Evolutionary conservation across 2,329 filamentous ascomycete genomes (phyloP).

Genomic region (Aureobasidium uvarum): DNA sequence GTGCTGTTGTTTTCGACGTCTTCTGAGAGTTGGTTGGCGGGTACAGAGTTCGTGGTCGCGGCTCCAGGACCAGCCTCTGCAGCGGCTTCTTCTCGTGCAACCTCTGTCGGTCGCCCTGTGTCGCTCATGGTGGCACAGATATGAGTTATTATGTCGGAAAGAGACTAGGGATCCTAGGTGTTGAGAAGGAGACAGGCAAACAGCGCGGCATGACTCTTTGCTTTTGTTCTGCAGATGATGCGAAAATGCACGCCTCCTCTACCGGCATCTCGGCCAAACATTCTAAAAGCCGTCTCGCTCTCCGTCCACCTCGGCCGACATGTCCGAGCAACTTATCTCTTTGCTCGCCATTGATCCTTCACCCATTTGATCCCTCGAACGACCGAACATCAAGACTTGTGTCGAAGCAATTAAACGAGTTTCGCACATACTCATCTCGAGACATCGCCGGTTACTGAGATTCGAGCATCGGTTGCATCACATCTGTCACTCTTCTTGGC

Average conservation of each 20-base stretch:
- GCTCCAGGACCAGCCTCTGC: constrained; percentile 31
- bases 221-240: constrained; percentile 16
- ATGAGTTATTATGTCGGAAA: background rate
- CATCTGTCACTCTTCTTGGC: constrained; percentile 1
- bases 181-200: background rate
- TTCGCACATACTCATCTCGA: background rate
- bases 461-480: background rate
- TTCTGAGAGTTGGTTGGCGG: constrained; percentile 29
- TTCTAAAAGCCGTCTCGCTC: constrained; percentile 11
- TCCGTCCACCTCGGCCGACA: constrained; percentile 7
- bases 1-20: constrained; percentile 29
- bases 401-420: too few species aligned
- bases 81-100: constrained; percentile 28
- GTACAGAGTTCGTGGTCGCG: constrained; percentile 29
- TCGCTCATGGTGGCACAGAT: constrained; percentile 15
- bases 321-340: background rate
- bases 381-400: background rate
- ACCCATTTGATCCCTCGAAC: too few species aligned
- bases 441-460: background rate
- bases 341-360: background rate
- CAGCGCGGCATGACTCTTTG: constrained; percentile 10
- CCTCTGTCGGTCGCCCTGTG: background rate
- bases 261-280: constrained; percentile 12
- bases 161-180: background rate
- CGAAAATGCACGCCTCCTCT: background rate